phyloP scores from a whole-genome alignment of 805 yeast species.

The Scheffersomyces amazonensis region DNA sequence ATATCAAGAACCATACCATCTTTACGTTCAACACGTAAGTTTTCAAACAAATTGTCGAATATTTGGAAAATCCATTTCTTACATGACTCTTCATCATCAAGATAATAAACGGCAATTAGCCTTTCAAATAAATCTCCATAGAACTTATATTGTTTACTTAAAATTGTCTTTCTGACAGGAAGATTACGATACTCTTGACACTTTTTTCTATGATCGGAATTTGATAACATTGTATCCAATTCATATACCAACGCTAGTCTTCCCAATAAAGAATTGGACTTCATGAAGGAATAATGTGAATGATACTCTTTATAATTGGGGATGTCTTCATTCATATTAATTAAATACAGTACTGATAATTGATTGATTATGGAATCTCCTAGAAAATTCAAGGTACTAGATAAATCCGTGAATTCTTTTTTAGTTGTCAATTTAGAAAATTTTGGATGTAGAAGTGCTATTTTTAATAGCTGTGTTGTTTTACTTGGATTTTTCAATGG shows the following conservation, averaged over 20 bases:
- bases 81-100: constrained; percentile 7
- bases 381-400: too few species aligned
- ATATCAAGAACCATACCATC: constrained; percentile 4
- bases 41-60: constrained; percentile 5
- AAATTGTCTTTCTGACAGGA: background rate
- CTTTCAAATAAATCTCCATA: constrained; percentile 11
- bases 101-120: constrained; percentile 7
- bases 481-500: background rate
- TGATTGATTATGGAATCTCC: too few species aligned
- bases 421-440: too few species aligned
- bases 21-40: constrained; percentile 3
- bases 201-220: constrained; percentile 2
- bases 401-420: too few species aligned
- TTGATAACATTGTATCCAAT: constrained; percentile 5
- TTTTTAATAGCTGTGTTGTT: background rate
- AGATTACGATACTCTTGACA: too few species aligned
- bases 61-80: constrained; percentile 8
- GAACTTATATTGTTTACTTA: constrained; percentile 4
- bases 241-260: constrained; percentile 7
- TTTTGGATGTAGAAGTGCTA: background rate
- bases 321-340: too few species aligned
- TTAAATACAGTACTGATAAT: too few species aligned
- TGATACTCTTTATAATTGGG: constrained; percentile 4
- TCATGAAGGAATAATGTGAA: constrained; percentile 6
- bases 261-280: constrained; percentile 7